Evolutionary conservation across 2,329 filamentous ascomycete genomes (phyloP).

Genomic region (Emericellopsis cladophorae): DNA sequence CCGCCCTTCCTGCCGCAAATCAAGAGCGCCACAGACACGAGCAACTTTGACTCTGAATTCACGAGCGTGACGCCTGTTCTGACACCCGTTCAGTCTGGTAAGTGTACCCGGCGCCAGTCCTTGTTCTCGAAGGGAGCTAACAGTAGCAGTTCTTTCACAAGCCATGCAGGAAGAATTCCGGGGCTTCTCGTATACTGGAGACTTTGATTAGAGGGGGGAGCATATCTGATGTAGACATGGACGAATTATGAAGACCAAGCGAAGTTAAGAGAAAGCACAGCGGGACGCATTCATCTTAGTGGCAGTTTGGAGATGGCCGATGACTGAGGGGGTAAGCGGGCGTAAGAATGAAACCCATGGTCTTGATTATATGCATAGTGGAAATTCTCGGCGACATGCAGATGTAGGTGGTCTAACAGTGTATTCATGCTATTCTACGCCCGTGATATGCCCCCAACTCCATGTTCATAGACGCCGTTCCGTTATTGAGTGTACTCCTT

Average conservation of each 20-base stretch:
- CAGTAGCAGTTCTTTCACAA: slow-evolving; percentile 69
- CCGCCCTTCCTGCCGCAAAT: slow-evolving; percentile 86
- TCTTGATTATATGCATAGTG: too few species aligned
- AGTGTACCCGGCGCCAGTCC: slow-evolving; percentile 22
- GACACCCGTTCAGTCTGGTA: slow-evolving; percentile 94
- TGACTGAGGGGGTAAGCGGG: neutral
- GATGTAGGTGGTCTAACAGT: neutral
- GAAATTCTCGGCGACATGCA: too few species aligned
- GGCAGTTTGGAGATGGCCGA: neutral
- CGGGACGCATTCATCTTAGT: too few species aligned
- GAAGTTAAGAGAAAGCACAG: neutral
- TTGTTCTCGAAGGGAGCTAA: neutral
- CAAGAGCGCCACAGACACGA: slow-evolving; percentile 91
- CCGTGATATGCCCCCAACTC: too few species aligned
- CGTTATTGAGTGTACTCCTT: slow-evolving; percentile 42
- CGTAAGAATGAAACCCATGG: too few species aligned
- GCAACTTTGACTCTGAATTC: slow-evolving; percentile 98
- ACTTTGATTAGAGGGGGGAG: slow-evolving; percentile 53
- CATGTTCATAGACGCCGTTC: too few species aligned
- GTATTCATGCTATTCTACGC: neutral
- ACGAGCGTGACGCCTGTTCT: slow-evolving; percentile 96
- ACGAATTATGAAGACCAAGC: neutral
- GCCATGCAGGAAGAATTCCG: slow-evolving; percentile 99
- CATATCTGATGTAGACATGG: slow-evolving; percentile 1
- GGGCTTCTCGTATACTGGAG: slow-evolving; percentile 92